A percentile compares a stretch with the other conserved stretches of the same genome.
phyloP scores from a whole-genome alignment of 2,329 filamentous ascomycete genomes.

The Ascocoryne sarcoides region DNA sequence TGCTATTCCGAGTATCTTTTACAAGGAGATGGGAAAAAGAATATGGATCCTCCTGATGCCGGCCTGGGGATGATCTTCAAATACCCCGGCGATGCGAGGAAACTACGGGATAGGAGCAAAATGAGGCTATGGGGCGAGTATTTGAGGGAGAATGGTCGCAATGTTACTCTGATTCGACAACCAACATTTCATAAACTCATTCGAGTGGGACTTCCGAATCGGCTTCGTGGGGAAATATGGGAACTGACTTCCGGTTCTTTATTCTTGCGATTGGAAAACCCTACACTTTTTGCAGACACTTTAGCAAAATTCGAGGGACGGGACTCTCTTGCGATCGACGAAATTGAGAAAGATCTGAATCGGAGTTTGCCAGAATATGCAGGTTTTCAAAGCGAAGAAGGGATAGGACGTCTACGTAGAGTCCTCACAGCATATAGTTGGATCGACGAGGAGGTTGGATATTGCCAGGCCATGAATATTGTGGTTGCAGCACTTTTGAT shows the following conservation, averaged over 20 bases:
- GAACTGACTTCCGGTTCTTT: slow-evolving; percentile 88
- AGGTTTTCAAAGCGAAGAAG: slow-evolving; percentile 92
- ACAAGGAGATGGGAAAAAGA: slow-evolving; percentile 52
- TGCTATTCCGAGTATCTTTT: slow-evolving; percentile 88
- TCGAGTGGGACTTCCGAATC: slow-evolving; percentile 86
- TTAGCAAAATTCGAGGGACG: slow-evolving; percentile 73
- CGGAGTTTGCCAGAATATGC: slow-evolving; percentile 94
- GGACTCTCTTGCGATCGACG: slow-evolving; percentile 91
- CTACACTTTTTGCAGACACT: slow-evolving; percentile 75
- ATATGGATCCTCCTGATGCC: slow-evolving; percentile 71
- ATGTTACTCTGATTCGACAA: slow-evolving; percentile 84
- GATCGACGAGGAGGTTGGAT: slow-evolving; percentile 91
- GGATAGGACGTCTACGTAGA: slow-evolving; percentile 78
- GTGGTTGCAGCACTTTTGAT: slow-evolving; percentile 96
- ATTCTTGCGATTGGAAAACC: slow-evolving; percentile 78
- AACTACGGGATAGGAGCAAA: slow-evolving; percentile 89
- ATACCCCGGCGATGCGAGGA: slow-evolving; percentile 91
- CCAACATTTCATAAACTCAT: slow-evolving; percentile 98
- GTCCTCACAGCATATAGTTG: slow-evolving; percentile 97
- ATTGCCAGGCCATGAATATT: slow-evolving; percentile 99
- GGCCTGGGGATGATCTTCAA: slow-evolving; percentile 87
- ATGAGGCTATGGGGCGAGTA: slow-evolving; percentile 98
- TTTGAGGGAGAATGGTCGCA: slow-evolving; percentile 87
- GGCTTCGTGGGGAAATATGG: slow-evolving; percentile 90
- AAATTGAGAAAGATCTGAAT: slow-evolving; percentile 98